Conservation (phyloP, 345 rosid species). For the Brassica napus region DNA sequence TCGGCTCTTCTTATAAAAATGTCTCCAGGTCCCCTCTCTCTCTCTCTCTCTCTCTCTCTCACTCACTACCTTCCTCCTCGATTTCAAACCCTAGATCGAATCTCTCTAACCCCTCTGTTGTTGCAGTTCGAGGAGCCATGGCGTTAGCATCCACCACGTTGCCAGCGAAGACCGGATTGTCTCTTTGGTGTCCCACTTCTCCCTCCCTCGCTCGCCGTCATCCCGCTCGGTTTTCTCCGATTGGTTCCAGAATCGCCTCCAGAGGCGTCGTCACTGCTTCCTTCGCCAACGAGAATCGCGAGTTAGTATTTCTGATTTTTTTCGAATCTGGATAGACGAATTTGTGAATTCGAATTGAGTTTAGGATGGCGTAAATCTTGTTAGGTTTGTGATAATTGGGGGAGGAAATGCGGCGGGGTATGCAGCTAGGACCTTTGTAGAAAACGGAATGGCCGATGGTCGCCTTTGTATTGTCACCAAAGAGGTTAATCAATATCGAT, state of each 20-base stretch:
- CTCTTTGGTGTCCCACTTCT: conserved; percentile 56
- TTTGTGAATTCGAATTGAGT: not conserved
- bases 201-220: conserved; percentile 50
- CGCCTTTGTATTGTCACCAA: conserved; percentile 83
- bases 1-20: conserved; percentile 25
- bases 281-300: conserved; percentile 85
- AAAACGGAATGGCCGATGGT: conserved; percentile 92
- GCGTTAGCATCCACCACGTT: conserved; percentile 53
- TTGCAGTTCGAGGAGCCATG: conserved; percentile 59
- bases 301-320: conserved; percentile 45
- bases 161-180: conserved; percentile 58
- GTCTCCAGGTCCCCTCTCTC: conserved; percentile 49
- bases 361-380: not conserved
- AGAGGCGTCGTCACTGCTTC: conserved; percentile 63
- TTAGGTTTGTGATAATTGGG: conserved; percentile 82
- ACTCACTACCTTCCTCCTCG: conserved; percentile 24
- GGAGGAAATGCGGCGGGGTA: conserved; percentile 99
- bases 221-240: conserved; percentile 41
- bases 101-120: conserved; percentile 23
- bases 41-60: conserved; percentile 31
- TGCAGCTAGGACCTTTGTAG: conserved; percentile 92
- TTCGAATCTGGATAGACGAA: not conserved
- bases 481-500: conserved; percentile 55
- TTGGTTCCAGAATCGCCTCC: conserved; percentile 45
- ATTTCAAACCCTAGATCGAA: conserved; percentile 3